Base-by-base conservation (phyloP, 1,284 basidiomycete genomes). In the Fomitiporia mediterranea region DNA sequence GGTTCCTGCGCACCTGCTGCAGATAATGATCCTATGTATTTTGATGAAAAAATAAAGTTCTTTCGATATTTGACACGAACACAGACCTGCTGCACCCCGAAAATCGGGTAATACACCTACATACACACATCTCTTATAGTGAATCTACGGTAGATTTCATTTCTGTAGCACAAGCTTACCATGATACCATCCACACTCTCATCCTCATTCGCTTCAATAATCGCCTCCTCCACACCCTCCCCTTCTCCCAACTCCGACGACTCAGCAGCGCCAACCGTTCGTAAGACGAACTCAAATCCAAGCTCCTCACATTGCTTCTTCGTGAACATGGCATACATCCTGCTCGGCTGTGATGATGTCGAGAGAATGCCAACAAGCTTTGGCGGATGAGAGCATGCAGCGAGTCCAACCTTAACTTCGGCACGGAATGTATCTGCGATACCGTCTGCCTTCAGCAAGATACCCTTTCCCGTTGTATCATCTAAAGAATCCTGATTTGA, bases 141-240 rank as follows among this genome's bases (percentile, higher is more conserved):
- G n/a, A n/a, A n/a, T n/a, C n/a, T n/a, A n/a, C n/a, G 42, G 42
- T 1, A 4, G 42, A 9, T 6, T 5, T 4, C 6, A 23, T 11
- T 9, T 2, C 1, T n/a, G 42, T 23, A 19, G 28, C 19, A n/a
- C n/a, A 15, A 11, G 66, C 83, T 57, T 65, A 92, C 94, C 94
- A 98, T 96, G 67, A 98, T 94, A n/a, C 95, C 95, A 72, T 97
- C 84, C 5, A 97, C 83, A 59, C 76, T 78, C 21, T 78, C 74
- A 68, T 97, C 92, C 61, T 91, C 91, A 67, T 98, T 98, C 19
- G 94, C 90, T 67, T 95, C 92, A 56, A 98, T 86, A 63, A 98
- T 95, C 4, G 91, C 94, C 69, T 97, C 91, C 69, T 97, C 94
- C 9, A 94, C 92, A 9, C 89, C 91, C 37, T 86, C 84, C 9